A percentile compares a stretch with the other conserved stretches of the same genome.
Evolutionary conservation across 1,284 basidiomycete species (phyloP).

Genomic region (Pseudozyma flocculosa): DNA sequence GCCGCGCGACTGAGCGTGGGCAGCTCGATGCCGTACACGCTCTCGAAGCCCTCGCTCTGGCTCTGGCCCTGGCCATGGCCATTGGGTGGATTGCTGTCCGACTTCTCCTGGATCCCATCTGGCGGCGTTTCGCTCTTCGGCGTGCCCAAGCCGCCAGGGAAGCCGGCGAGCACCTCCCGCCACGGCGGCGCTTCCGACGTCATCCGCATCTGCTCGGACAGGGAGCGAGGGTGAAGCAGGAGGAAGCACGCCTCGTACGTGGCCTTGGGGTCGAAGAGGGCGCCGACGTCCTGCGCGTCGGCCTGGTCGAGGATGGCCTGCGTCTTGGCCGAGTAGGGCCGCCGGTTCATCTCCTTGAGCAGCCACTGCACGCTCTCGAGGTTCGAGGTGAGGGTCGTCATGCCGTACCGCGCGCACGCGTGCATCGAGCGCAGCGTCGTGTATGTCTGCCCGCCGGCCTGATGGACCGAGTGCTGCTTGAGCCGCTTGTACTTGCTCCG

Average conservation of each 20-base stretch:
- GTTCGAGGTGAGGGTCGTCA: constrained; percentile 42
- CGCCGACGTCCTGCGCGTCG: constrained; percentile 2
- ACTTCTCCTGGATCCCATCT: no score
- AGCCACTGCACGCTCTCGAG: constrained; percentile 44
- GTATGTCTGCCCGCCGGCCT: constrained; percentile 24
- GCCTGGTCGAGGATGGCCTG: constrained; percentile 3
- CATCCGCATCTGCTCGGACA: constrained; percentile 42
- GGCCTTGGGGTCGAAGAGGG: constrained; percentile 1
- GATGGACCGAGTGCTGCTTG: constrained; percentile 15
- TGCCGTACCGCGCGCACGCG: constrained; percentile 20
- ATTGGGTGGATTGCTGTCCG: no score
- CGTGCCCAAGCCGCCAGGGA: constrained; percentile 4
- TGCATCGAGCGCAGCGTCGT: constrained; percentile 17
- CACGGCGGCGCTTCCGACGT: constrained; percentile 18
- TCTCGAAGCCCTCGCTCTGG: no score
- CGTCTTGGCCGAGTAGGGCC: constrained; percentile 12
- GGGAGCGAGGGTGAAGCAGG: constrained; percentile 34
- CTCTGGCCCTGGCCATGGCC: no score
- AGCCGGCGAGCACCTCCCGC: constrained; percentile 24
- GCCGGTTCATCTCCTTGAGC: constrained; percentile 26
- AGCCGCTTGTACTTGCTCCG: constrained; percentile 28
- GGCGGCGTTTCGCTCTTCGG: not conserved
- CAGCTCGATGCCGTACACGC: no score
- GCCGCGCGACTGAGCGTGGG: not conserved
- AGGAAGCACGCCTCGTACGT: constrained; percentile 14